Evolutionary conservation across 768 basidiomycete genomes (phyloP).

Genomic region (Mycena olivaceomarginata): DNA sequence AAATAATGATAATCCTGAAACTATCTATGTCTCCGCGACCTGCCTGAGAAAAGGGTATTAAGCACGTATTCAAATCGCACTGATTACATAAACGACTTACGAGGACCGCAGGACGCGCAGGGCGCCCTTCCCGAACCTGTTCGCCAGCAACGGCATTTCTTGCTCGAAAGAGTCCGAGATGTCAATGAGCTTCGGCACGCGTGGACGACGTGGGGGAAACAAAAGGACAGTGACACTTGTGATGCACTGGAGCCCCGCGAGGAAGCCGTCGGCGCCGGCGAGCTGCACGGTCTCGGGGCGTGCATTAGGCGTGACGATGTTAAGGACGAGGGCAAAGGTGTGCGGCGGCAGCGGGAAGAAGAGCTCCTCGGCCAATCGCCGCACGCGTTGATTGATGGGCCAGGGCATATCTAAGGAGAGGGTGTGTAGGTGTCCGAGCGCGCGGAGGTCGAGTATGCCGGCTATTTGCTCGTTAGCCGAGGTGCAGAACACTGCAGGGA

Average conservation of each 20-base stretch:
- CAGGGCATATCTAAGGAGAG: neutral
- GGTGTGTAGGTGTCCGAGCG: neutral
- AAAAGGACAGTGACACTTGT: neutral
- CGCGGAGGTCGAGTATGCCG: neutral
- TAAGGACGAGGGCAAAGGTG: neutral
- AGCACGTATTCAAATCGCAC: neutral
- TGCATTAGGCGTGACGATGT: neutral
- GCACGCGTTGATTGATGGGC: neutral
- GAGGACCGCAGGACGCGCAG: neutral
- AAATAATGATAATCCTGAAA: too few species aligned
- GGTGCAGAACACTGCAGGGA: neutral
- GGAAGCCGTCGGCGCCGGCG: neutral
- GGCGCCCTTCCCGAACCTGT: neutral
- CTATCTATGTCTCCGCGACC: too few species aligned
- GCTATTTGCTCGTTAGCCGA: neutral
- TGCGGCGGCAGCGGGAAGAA: neutral
- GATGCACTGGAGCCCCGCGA: neutral
- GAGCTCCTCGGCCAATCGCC: neutral
- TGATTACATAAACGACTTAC: neutral
- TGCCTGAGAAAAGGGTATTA: too few species aligned
- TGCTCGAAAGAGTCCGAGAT: neutral
- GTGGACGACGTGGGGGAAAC: neutral
- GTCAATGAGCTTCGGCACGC: neutral
- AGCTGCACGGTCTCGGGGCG: neutral
- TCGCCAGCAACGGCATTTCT: neutral